A percentile compares a stretch with the other conserved stretches of the same genome.
Conservation (phyloP, 176 grass and related monocot species). For the Ananas comosus region DNA sequence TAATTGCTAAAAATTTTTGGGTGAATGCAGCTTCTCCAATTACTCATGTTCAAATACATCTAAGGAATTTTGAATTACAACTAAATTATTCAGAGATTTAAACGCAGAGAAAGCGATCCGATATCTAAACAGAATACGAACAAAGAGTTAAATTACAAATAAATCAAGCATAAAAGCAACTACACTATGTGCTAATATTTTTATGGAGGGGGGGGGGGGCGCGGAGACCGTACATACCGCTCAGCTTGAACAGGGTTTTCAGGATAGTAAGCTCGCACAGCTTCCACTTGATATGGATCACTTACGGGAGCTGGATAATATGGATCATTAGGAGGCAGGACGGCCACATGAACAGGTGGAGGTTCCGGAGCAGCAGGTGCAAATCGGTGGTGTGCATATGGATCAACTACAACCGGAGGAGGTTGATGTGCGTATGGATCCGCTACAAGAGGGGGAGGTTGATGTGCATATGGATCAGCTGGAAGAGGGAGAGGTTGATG, state of each 20-base stretch:
- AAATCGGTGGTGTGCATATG: conserved; percentile 25
- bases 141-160: too few species aligned
- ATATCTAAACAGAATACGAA: too few species aligned
- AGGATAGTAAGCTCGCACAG: conserved; percentile 1
- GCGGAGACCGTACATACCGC: conserved; percentile 21
- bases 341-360: conserved; percentile 13
- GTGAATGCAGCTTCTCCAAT: too few species aligned
- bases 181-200: too few species aligned
- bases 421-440: conserved; percentile 27
- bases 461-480: conserved; percentile 29
- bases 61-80: too few species aligned
- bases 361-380: conserved; percentile 15
- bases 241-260: conserved; percentile 21
- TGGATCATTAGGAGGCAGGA: conserved; percentile 27
- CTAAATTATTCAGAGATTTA: too few species aligned
- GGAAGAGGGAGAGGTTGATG: conserved; percentile 17
- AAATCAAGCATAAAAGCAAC: too few species aligned
- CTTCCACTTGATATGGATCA: conserved; percentile 24
- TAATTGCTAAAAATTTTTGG: too few species aligned
- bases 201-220: too few species aligned
- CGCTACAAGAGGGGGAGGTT: conserved; percentile 22
- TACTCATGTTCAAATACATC: too few species aligned
- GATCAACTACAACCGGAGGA: conserved; percentile 20
- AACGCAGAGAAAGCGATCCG: too few species aligned
- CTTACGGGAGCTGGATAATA: conserved; percentile 22